Evolutionary conservation across 768 basidiomycete species (phyloP).

Genomic region (Tulasnella sp.): DNA sequence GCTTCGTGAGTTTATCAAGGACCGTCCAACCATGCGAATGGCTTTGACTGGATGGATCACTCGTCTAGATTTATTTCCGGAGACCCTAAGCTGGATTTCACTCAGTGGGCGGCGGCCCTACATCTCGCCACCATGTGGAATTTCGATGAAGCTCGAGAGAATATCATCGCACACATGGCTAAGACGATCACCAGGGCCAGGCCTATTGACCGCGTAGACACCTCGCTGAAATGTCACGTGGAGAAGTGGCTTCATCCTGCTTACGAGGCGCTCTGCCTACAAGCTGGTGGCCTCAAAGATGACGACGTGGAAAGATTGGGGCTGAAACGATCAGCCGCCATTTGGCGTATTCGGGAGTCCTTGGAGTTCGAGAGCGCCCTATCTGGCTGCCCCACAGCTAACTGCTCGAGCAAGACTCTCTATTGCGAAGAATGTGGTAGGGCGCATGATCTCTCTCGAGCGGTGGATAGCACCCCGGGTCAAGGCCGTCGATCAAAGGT

Average conservation of each 20-base stretch:
- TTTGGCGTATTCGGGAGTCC: not conserved
- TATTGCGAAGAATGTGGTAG: too few relatives aligned
- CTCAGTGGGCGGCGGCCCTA: constrained; percentile 2
- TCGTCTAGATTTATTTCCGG: not conserved
- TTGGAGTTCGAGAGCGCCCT: too few relatives aligned
- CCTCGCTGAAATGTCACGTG: not conserved
- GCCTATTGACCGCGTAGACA: not conserved
- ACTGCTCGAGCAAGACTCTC: too few relatives aligned
- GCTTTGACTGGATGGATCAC: not conserved
- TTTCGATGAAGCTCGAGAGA: not conserved
- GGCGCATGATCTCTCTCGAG: too few relatives aligned
- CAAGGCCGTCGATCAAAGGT: too few relatives aligned
- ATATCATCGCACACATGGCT: not conserved
- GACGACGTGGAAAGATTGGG: not conserved
- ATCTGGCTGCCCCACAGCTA: too few relatives aligned
- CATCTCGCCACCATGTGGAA: constrained; percentile 11
- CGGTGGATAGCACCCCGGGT: too few relatives aligned
- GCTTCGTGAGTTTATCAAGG: not conserved
- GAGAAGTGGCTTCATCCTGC: constrained; percentile 7
- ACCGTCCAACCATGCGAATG: too few relatives aligned
- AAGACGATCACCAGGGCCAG: not conserved
- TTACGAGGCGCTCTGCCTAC: not conserved
- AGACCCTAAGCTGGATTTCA: not conserved
- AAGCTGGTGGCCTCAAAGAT: not conserved
- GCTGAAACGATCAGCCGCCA: not conserved